Conservation (phyloP, 805 yeast genomes). For the Saccharomycopsis amapae region DNA sequence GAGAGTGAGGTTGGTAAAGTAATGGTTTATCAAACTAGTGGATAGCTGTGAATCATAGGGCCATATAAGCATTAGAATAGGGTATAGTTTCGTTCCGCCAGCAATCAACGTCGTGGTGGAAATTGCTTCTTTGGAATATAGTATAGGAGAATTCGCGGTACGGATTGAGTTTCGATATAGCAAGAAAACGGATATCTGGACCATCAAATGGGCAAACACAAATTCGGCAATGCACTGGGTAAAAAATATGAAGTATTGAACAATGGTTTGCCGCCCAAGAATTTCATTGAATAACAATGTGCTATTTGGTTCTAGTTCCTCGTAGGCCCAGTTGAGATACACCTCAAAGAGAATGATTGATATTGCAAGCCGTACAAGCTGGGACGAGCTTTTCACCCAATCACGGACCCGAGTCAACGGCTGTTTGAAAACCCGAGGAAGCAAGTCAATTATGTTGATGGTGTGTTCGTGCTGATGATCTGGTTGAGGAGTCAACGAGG, state of each 20-base stretch:
- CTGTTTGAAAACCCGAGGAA: neutral
- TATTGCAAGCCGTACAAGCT: conserved; percentile 43
- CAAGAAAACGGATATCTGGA: conserved; percentile 26
- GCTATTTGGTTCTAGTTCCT: conserved; percentile 37
- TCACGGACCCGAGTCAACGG: neutral
- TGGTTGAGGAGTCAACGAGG: no score
- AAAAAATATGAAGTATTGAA: conserved; percentile 33
- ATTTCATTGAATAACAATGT: conserved; percentile 22
- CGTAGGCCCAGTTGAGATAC: conserved; percentile 86
- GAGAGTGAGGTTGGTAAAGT: conserved; percentile 54
- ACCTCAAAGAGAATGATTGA: conserved; percentile 77
- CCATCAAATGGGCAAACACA: conserved; percentile 27
- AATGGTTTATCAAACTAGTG: conserved; percentile 44
- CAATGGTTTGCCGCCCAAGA: conserved; percentile 19
- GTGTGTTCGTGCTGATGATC: neutral
- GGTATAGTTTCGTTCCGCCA: conserved; percentile 74
- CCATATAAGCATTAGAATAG: conserved; percentile 93
- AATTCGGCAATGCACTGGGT: conserved; percentile 31
- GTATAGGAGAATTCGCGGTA: neutral
- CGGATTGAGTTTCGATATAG: no score
- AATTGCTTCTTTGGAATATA: conserved; percentile 36
- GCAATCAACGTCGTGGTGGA: conserved; percentile 69
- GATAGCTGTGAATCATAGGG: conserved; percentile 81
- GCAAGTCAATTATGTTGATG: no score
- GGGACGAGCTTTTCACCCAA: conserved; percentile 16